These are phyloP conservation scores for Mycena pura DNA, from an alignment of 768 basidiomycete genomes.

Conservation along the genomic window DNA sequence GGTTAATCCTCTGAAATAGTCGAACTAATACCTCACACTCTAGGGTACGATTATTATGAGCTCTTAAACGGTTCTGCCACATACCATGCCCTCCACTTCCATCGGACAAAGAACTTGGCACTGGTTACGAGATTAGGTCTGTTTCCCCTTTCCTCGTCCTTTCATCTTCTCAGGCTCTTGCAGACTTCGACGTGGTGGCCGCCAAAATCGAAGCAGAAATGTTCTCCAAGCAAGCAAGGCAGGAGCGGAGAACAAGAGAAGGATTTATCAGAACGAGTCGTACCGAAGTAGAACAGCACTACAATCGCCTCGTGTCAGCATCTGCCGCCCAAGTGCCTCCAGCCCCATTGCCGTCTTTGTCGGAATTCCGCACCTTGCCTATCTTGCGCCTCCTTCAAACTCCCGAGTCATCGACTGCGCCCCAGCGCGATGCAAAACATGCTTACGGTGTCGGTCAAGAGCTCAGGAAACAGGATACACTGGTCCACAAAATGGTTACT, in stretches of 20 bases:
- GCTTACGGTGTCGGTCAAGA: slow-evolving; percentile 34
- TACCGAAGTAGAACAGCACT: slow-evolving; percentile 19
- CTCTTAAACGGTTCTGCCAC: slow-evolving; percentile 44
- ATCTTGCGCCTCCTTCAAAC: slow-evolving; percentile 23
- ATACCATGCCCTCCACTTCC: slow-evolving; percentile 46
- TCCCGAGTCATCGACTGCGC: slow-evolving; percentile 34
- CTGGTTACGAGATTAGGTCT: slow-evolving; percentile 44
- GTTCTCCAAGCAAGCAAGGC: slow-evolving; percentile 1
- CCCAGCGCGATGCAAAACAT: slow-evolving; percentile 27
- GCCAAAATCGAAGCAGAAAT: slow-evolving; percentile 20
- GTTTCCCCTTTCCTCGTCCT: slow-evolving; percentile 3
- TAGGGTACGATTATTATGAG: slow-evolving; percentile 46
- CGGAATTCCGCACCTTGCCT: slow-evolving; percentile 23
- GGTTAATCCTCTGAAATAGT: neutral
- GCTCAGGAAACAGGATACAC: slow-evolving; percentile 25
- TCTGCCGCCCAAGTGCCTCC: neutral
- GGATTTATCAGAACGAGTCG: slow-evolving; percentile 6
- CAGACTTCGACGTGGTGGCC: slow-evolving; percentile 39
- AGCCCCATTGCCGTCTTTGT: slow-evolving; percentile 11
- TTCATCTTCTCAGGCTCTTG: neutral
- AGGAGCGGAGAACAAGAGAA: slow-evolving; percentile 9
- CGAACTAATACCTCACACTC: neutral
- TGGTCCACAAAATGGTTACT: slow-evolving; percentile 46
- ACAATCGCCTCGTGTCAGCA: slow-evolving; percentile 13
- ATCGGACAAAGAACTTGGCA: slow-evolving; percentile 49